Evolutionary conservation across 176 grass and related monocot genomes (phyloP).

Genomic region (Eleusine indica): DNA sequence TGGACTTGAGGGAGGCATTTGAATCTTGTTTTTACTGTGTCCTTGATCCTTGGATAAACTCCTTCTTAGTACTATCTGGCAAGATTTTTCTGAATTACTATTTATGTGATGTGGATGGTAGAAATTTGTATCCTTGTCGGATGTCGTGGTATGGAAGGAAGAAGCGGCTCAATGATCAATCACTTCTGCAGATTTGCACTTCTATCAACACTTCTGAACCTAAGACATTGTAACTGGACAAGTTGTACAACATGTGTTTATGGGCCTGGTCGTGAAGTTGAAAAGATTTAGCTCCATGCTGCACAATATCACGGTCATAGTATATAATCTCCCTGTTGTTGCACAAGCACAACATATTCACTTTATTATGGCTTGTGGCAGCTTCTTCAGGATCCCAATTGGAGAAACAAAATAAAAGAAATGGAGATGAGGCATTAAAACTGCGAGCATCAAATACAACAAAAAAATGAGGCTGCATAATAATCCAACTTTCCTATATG

Average conservation of each 20-base stretch:
- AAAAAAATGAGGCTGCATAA: neutral
- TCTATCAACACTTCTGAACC: neutral
- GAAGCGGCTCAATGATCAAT: neutral
- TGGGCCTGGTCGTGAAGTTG: neutral
- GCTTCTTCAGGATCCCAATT: neutral
- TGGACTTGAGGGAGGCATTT: neutral
- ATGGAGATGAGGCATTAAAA: neutral
- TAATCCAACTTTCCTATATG: neutral
- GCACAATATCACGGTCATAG: neutral
- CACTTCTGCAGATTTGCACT: neutral
- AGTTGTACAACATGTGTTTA: neutral
- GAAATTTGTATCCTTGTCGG: neutral
- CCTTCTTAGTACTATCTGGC: neutral
- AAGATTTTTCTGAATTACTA: neutral
- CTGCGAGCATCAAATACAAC: neutral
- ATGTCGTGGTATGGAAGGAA: neutral
- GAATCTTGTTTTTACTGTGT: neutral
- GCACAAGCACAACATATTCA: neutral
- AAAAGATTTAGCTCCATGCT: neutral
- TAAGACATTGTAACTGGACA: neutral
- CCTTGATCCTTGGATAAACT: slow-evolving; percentile 6
- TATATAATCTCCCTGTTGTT: neutral
- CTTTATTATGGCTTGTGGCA: neutral
- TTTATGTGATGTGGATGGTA: neutral
- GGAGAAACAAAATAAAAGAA: neutral